Conservation (phyloP, 1,284 basidiomycete species). For the Cronartium ribicola region DNA sequence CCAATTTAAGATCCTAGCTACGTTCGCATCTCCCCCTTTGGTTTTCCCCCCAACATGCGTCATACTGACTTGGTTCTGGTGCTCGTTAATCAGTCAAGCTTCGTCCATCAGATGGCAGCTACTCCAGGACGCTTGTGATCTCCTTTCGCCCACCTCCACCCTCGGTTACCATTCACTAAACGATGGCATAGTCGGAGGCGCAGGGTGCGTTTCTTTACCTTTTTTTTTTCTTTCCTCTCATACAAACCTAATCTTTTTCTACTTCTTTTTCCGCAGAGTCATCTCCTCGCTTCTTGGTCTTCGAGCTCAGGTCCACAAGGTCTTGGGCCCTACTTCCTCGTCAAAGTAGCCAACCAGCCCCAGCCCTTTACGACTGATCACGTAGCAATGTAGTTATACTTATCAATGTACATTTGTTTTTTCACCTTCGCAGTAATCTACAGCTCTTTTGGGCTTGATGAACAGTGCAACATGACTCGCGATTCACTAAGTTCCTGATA, state of each 20-base stretch:
- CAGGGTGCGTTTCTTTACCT: constrained; percentile 62
- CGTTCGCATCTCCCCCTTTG: constrained; percentile 8
- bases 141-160: constrained; percentile 82
- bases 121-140: constrained; percentile 71
- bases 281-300: constrained; percentile 35
- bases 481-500: background rate
- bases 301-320: constrained; percentile 33
- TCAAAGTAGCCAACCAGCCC: background rate
- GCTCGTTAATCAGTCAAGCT: constrained; percentile 59
- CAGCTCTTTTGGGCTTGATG: background rate
- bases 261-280: constrained; percentile 7
- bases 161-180: constrained; percentile 73
- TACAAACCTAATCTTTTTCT: background rate
- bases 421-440: too few species aligned
- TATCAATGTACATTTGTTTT: background rate
- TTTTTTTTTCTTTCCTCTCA: background rate
- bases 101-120: constrained; percentile 68
- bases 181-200: constrained; percentile 76
- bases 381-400: background rate
- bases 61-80: constrained; percentile 39
- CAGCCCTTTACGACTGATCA: background rate
- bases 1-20: constrained; percentile 18
- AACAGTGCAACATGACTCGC: background rate
- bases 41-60: constrained; percentile 45
- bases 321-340: constrained; percentile 7